Evolutionary conservation across 192 early-diverging fungal genomes (phyloP).

Genomic region (Cetraspora pellucida): DNA sequence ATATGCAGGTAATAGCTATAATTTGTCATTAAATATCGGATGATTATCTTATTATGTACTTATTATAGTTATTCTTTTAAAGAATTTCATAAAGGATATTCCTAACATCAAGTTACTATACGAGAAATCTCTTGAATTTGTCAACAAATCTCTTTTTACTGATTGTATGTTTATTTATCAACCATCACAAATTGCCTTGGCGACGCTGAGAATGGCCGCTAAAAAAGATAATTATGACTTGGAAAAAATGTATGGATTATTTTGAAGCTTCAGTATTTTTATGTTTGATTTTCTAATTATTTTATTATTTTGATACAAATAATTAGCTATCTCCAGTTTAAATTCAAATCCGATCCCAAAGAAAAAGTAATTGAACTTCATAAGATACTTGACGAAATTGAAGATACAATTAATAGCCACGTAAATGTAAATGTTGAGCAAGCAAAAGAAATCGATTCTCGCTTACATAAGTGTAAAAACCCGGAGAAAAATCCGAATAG

Average conservation of each 20-base stretch:
- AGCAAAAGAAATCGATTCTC: conserved; percentile 63
- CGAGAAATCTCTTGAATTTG: conserved; percentile 53
- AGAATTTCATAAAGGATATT: conserved; percentile 47
- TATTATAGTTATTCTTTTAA: background rate
- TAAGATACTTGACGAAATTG: conserved; percentile 56
- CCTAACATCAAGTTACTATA: conserved; percentile 54
- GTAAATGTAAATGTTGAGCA: conserved; percentile 46
- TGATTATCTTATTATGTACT: background rate
- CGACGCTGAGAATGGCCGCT: conserved; percentile 63
- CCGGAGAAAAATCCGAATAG: conserved; percentile 75
- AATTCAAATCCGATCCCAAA: conserved; percentile 34
- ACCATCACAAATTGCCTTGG: conserved; percentile 76
- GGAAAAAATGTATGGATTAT: conserved; percentile 39
- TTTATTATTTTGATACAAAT: conserved; percentile 37
- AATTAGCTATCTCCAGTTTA: conserved; percentile 40
- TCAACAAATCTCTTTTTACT: conserved; percentile 65
- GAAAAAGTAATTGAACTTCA: conserved; percentile 47
- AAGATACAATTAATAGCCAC: conserved; percentile 46
- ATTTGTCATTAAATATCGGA: background rate
- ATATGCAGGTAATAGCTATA: conserved; percentile 59
- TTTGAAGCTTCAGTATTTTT: background rate
- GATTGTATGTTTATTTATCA: conserved; percentile 77
- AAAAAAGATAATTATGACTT: conserved; percentile 57
- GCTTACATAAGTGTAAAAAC: conserved; percentile 67
- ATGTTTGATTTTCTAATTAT: background rate